Conservation (phyloP, 768 basidiomycete species). For the Phaffia australis region DNA sequence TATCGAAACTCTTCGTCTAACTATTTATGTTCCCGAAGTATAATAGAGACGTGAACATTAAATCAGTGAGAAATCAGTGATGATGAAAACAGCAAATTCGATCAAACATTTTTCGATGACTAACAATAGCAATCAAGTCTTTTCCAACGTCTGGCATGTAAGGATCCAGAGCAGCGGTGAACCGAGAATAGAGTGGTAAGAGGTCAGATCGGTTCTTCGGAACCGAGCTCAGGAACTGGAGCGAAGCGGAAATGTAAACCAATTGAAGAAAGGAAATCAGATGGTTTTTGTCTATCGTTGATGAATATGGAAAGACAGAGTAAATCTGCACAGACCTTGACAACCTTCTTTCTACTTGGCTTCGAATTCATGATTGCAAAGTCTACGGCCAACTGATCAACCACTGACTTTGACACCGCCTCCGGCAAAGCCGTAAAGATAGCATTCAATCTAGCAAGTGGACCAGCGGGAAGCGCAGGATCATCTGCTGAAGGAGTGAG, state of each 20-base stretch:
- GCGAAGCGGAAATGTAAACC: not conserved
- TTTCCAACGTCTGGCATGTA: slow-evolving; percentile 90
- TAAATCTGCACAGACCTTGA: slow-evolving; percentile 51
- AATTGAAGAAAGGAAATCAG: not conserved
- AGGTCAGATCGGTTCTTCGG: slow-evolving; percentile 82
- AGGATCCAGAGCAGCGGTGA: slow-evolving; percentile 73
- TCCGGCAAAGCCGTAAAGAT: slow-evolving; percentile 84
- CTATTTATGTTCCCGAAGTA: slow-evolving; percentile 39
- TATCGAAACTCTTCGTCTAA: slow-evolving; percentile 96
- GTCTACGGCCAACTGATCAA: slow-evolving; percentile 89
- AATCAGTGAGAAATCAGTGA: not conserved
- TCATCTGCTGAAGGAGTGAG: slow-evolving; percentile 28
- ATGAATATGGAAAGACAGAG: not conserved
- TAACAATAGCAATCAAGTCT: slow-evolving; percentile 67
- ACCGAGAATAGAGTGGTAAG: slow-evolving; percentile 80
- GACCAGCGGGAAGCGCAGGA: slow-evolving; percentile 67
- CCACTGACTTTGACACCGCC: slow-evolving; percentile 75
- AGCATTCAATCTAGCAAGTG: slow-evolving; percentile 82
- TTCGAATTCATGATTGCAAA: slow-evolving; percentile 96
- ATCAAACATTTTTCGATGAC: slow-evolving; percentile 33
- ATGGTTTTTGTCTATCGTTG: not conserved
- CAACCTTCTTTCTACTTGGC: slow-evolving; percentile 79
- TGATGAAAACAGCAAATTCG: not conserved
- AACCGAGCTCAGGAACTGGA: slow-evolving; percentile 52
- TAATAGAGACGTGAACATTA: not conserved